Percentiles rank a stretch among this genome's conserved stretches.
These are phyloP conservation scores for Aspergillus biplanus DNA, from an alignment of 495 filamentous ascomycete species.

Conservation along the genomic window DNA sequence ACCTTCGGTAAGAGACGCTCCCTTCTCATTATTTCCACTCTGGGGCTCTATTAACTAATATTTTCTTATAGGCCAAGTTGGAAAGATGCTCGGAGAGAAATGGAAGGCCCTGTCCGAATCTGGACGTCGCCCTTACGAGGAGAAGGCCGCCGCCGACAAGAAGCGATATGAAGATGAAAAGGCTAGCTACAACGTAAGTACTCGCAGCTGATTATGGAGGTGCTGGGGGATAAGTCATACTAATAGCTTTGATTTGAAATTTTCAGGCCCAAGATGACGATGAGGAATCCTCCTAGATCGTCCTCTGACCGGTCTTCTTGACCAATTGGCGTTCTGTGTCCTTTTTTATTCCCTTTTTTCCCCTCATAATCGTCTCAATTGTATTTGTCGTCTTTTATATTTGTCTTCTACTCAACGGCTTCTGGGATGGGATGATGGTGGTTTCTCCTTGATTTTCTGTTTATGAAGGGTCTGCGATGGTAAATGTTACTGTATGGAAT, in stretches of 20 bases:
- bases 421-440: constrained; percentile 48
- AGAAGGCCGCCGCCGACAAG: constrained; percentile 94
- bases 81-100: constrained; percentile 94
- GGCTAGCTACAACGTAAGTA: constrained; percentile 81
- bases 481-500: constrained; percentile 37
- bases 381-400: constrained; percentile 29
- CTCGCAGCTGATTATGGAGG: neutral
- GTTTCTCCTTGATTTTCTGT: constrained; percentile 48
- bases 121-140: constrained; percentile 90
- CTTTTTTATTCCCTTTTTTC: constrained; percentile 32
- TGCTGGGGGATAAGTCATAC: constrained; percentile 1
- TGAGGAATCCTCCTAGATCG: constrained; percentile 55
- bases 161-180: constrained; percentile 99
- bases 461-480: constrained; percentile 40
- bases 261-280: constrained; percentile 53
- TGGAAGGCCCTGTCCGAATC: constrained; percentile 95
- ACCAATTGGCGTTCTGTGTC: constrained; percentile 37
- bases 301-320: constrained; percentile 28
- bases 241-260: constrained; percentile 25
- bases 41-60: constrained; percentile 18
- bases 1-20: constrained; percentile 73
- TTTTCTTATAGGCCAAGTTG: constrained; percentile 76
- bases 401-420: constrained; percentile 42
- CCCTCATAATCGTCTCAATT: constrained; percentile 39
- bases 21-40: neutral